These are phyloP conservation scores for Naganishia albida DNA, from an alignment of 1,284 basidiomycete species.

Conservation along the genomic window DNA sequence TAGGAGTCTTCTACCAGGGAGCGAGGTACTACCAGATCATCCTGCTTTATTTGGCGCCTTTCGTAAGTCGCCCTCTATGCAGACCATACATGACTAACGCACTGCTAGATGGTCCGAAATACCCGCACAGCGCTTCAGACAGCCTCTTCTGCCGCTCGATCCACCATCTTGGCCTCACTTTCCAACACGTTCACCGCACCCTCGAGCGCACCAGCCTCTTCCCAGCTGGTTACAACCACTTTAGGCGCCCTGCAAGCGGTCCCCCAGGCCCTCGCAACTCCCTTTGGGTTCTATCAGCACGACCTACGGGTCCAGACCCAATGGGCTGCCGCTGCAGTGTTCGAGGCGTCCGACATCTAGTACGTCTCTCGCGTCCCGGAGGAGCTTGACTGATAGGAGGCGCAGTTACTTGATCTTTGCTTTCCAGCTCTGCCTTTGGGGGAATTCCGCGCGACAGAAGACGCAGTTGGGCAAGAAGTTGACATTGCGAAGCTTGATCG, in stretches of 20 bases:
- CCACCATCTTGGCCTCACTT: conserved; percentile 25
- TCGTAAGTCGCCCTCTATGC: conserved; percentile 36
- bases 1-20: conserved; percentile 43
- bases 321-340: conserved; percentile 46
- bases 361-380: conserved; percentile 33
- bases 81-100: background rate
- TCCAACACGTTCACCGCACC: conserved; percentile 18
- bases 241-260: conserved; percentile 35
- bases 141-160: conserved; percentile 13
- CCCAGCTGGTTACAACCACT: conserved; percentile 34
- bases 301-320: conserved; percentile 43
- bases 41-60: conserved; percentile 41
- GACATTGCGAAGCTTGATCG: conserved; percentile 38
- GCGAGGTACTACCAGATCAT: conserved; percentile 49
- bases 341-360: conserved; percentile 50
- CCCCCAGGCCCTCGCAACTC: conserved; percentile 45
- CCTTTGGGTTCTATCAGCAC: conserved; percentile 43
- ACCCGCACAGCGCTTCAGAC: conserved; percentile 20
- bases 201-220: conserved; percentile 9
- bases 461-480: conserved; percentile 40
- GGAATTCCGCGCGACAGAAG: conserved; percentile 38
- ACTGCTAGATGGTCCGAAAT: conserved; percentile 16
- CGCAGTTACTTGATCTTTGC: conserved; percentile 41
- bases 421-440: conserved; percentile 44
- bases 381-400: background rate